phyloP scores from a whole-genome alignment of 805 yeast genomes.

The Suhomyces sp. region DNA sequence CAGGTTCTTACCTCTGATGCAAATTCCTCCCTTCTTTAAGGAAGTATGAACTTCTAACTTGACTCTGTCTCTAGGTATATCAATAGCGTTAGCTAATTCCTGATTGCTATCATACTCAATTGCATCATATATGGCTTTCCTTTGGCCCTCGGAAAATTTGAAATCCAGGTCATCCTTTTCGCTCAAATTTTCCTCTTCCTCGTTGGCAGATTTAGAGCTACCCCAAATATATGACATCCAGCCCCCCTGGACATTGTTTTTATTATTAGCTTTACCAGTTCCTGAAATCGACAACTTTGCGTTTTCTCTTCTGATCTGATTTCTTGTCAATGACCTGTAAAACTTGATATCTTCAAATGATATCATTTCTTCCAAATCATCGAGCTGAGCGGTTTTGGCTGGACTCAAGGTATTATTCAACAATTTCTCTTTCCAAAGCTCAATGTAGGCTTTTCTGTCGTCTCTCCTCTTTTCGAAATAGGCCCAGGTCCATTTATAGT shows the following conservation, averaged over 20 bases:
- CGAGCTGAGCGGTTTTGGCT: conserved; percentile 37
- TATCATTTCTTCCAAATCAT: conserved; percentile 55
- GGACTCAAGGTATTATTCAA: conserved; percentile 26
- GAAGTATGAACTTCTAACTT: conserved; percentile 65
- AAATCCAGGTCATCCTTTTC: conserved; percentile 37
- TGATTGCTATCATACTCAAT: conserved; percentile 81
- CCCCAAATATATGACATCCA: conserved; percentile 78
- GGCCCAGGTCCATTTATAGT: conserved; percentile 88
- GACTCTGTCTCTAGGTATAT: conserved; percentile 71
- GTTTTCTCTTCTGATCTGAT: conserved; percentile 59
- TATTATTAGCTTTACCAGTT: background rate
- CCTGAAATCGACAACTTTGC: conserved; percentile 2
- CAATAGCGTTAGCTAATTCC: conserved; percentile 48
- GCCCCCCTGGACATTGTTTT: conserved; percentile 31
- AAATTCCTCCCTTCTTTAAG: conserved; percentile 73
- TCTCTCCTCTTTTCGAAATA: conserved; percentile 68
- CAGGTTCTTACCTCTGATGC: conserved; percentile 47
- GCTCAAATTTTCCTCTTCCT: conserved; percentile 25
- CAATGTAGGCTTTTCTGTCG: conserved; percentile 64
- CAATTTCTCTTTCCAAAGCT: conserved; percentile 63
- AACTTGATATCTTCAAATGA: conserved; percentile 78
- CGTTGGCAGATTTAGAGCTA: conserved; percentile 14
- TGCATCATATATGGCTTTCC: conserved; percentile 86
- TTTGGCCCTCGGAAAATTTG: conserved; percentile 74
- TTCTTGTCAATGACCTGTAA: conserved; percentile 76